phyloP scores from a whole-genome alignment of 139 green algal genomes.

The Picochlorum sp. region DNA sequence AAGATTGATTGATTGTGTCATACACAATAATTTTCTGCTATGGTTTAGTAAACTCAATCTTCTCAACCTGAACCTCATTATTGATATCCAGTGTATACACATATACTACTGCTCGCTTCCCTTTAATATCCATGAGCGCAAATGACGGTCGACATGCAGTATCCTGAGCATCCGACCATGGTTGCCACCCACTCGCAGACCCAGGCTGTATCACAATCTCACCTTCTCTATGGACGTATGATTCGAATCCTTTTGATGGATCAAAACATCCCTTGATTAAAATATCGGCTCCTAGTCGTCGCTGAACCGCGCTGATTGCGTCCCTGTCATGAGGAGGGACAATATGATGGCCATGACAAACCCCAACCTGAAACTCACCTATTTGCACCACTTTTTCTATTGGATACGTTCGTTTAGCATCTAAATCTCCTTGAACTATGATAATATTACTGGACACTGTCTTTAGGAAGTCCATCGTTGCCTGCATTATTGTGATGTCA shows the following conservation, averaged over 20 bases:
- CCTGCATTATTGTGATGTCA: constrained; percentile 26
- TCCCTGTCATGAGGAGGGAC: constrained; percentile 75
- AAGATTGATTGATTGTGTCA: too few relatives aligned
- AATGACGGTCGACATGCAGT: constrained; percentile 63
- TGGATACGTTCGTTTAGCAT: constrained; percentile 61
- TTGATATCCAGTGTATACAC: constrained; percentile 81
- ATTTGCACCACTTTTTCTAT: constrained; percentile 66
- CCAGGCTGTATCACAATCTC: constrained; percentile 86
- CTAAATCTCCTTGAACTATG: constrained; percentile 82
- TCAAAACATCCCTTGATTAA: constrained; percentile 80
- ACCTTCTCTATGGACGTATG: constrained; percentile 53
- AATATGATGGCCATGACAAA: constrained; percentile 86
- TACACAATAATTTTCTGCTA: too few relatives aligned
- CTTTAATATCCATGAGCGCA: constrained; percentile 93
- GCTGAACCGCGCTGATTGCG: constrained; percentile 65
- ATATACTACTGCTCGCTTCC: constrained; percentile 76
- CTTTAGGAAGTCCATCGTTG: constrained; percentile 75
- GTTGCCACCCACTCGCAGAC: constrained; percentile 76
- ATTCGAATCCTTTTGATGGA: constrained; percentile 25
- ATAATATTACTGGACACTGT: constrained; percentile 67
- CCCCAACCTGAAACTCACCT: constrained; percentile 73
- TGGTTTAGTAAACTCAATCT: constrained; percentile 66
- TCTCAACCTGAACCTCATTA: constrained; percentile 74
- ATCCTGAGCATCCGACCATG: background rate
- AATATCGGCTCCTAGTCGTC: constrained; percentile 84